Evolutionary conservation across 306 rosid genomes (phyloP), one percentile per base, ranked within the genome.

Genomic region (Castanea crenata): DNA sequence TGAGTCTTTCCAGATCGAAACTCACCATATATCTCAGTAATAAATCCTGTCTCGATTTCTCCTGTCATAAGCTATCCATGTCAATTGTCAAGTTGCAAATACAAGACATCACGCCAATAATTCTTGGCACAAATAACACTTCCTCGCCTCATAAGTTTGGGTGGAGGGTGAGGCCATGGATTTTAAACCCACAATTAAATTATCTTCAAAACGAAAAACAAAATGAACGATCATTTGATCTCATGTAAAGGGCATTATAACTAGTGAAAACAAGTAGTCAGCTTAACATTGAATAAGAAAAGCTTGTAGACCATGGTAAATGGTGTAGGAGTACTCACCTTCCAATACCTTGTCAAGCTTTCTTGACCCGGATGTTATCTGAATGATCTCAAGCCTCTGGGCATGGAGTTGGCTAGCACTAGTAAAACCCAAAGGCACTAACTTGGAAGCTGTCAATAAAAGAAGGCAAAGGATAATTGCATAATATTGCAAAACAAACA

Each of bases 1-100:
- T 95, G 99, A 80, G 98, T 95, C 90, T 95, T 95, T 79, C 99
- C 99, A 56, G 92, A 90, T 65, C 97, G 94, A 77, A 93, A 95
- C 83, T 95, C 99, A 35, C 99, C 99, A 82, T 95, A 95, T 69
- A 95, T 41, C 91, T 95, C 99, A 15, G 99, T 93, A 77, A 95
- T 95, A 74, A 98, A 93, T 65, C 99, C 97, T 1, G 99, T 93
- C 83, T 95, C 99, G 29, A 95, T 55, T 81, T 98, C 99, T 74
- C 99, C 99, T 95, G 89, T 46, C 64, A 86, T 52, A 76, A 83
- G n/a, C 29, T 32, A 82, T 23, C 32, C 4, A 69, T 35, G 41
- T 35, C 41, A 35, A 35, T 46, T 11, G 56, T 51, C 62, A 85
- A 79, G 76, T 63, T 23, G 69, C 12, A 20, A 25, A 32, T 16